phyloP scores from a whole-genome alignment of 352 stramenopile genomes.

The Phytophthora vignae region DNA sequence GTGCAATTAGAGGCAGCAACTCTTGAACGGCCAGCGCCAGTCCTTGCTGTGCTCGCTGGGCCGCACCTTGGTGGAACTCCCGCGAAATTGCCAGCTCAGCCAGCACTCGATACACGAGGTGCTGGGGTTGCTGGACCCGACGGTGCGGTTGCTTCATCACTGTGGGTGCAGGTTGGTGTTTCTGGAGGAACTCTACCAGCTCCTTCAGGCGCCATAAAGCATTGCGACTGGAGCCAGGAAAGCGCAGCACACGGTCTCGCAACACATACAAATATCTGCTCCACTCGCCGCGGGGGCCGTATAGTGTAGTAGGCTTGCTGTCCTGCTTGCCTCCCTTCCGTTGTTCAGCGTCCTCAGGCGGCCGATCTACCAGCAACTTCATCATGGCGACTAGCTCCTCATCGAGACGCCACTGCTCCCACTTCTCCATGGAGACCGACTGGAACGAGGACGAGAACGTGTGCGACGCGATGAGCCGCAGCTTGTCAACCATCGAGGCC shows the following conservation, averaged over 20 bases:
- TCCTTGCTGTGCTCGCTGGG: slow-evolving; percentile 44
- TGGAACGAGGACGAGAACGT: slow-evolving; percentile 67
- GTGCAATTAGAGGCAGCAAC: slow-evolving; percentile 47
- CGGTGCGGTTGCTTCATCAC: not conserved
- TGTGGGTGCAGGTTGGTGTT: slow-evolving; percentile 3
- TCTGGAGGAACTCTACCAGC: slow-evolving; percentile 42
- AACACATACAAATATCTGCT: slow-evolving; percentile 66
- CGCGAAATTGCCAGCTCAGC: slow-evolving; percentile 63
- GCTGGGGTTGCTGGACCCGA: slow-evolving; percentile 31
- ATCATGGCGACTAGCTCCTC: slow-evolving; percentile 45
- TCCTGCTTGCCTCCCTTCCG: not conserved
- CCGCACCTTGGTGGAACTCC: slow-evolving; percentile 48
- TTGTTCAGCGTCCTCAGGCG: slow-evolving; percentile 3
- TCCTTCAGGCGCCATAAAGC: slow-evolving; percentile 46
- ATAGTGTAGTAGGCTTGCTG: slow-evolving; percentile 19
- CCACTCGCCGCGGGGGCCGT: slow-evolving; percentile 55
- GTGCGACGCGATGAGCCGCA: slow-evolving; percentile 43
- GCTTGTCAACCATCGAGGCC: slow-evolving; percentile 30
- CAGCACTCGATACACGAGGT: slow-evolving; percentile 59
- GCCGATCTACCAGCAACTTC: slow-evolving; percentile 25
- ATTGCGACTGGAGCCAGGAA: slow-evolving; percentile 36
- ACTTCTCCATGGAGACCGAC: slow-evolving; percentile 53
- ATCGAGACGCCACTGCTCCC: slow-evolving; percentile 56
- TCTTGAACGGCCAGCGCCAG: slow-evolving; percentile 45
- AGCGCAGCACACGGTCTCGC: slow-evolving; percentile 59